phyloP scores from a whole-genome alignment of 2,329 filamentous ascomycete genomes.

The Sphaerulina vaccinii region DNA sequence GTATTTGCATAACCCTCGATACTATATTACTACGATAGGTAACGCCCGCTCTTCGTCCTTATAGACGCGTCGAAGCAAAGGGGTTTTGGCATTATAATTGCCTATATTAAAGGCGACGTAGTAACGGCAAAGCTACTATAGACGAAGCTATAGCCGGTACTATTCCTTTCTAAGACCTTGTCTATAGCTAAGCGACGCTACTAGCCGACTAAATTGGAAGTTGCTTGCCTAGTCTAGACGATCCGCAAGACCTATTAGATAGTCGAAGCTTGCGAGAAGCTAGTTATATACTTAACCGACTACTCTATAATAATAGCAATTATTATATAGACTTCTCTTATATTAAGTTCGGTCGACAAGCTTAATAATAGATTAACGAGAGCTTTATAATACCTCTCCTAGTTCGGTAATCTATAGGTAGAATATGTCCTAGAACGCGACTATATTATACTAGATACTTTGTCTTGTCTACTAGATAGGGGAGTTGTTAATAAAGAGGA shows the following conservation, averaged over 20 bases:
- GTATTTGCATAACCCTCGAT: neutral
- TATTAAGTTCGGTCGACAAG: neutral
- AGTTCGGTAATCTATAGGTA: neutral
- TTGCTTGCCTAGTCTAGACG: conserved; percentile 1
- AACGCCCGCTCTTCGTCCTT: neutral
- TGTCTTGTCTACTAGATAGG: neutral
- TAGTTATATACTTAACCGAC: neutral
- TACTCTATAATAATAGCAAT: neutral
- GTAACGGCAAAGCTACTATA: neutral
- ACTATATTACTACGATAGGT: neutral
- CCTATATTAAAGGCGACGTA: neutral
- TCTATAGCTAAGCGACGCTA: neutral
- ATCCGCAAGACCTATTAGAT: neutral
- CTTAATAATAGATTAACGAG: neutral
- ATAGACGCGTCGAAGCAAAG: neutral
- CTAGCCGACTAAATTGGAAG: conserved; percentile 1
- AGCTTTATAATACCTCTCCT: neutral
- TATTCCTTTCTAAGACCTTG: conserved; percentile 1
- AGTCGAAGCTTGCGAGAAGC: neutral
- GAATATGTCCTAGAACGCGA: neutral
- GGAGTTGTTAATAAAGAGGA: neutral
- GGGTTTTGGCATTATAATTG: conserved; percentile 1
- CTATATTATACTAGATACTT: neutral
- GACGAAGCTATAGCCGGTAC: neutral
- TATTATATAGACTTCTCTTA: neutral